Evolutionary conservation across 179 eudicot species (phyloP).

Genomic region (Carnegiea gigantea): DNA sequence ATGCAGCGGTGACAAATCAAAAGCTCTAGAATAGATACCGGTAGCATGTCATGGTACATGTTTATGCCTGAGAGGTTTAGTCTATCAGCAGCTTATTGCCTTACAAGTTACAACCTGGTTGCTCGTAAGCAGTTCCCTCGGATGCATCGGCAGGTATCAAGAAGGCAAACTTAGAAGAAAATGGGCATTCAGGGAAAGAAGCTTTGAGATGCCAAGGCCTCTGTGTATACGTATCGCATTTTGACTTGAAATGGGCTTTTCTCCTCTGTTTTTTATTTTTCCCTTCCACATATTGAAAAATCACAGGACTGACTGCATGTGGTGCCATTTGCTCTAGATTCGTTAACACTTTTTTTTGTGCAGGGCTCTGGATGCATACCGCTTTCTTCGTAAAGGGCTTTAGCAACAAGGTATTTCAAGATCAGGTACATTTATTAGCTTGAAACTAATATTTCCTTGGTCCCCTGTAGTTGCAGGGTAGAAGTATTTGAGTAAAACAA

Average conservation of each 20-base stretch:
- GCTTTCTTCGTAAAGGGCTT: too few species aligned
- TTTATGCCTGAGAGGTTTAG: not conserved
- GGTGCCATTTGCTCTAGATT: too few species aligned
- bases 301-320: too few species aligned
- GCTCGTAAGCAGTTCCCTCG: not conserved
- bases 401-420: too few species aligned
- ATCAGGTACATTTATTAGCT: not conserved
- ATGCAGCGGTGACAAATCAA: too few species aligned
- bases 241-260: not conserved
- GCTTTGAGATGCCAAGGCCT: not conserved
- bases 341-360: too few species aligned
- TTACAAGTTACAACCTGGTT: not conserved
- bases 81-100: not conserved
- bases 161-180: not conserved
- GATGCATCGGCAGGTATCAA: not conserved
- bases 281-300: too few species aligned
- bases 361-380: too few species aligned
- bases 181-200: not conserved
- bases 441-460: not conserved
- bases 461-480: not conserved
- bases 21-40: too few species aligned
- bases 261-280: too few species aligned
- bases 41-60: not conserved
- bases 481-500: too few species aligned
- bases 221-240: not conserved